phyloP scores from a whole-genome alignment of 2,329 filamentous ascomycete species.

The Cladosporium sphaerospermum region DNA sequence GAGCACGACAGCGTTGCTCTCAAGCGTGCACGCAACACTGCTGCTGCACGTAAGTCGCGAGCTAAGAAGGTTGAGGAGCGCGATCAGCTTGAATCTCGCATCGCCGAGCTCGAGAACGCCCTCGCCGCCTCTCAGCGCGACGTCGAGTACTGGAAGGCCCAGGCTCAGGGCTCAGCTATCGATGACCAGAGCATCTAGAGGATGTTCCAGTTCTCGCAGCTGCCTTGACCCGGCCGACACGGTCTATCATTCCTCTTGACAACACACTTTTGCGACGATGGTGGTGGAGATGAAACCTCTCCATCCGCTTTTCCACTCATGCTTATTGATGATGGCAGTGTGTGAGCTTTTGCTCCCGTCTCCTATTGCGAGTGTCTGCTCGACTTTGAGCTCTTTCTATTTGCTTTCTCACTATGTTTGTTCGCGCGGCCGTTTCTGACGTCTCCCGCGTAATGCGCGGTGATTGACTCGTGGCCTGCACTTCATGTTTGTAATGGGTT shows the following conservation, averaged over 20 bases:
- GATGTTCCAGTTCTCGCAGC: not conserved
- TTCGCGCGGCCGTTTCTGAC: constrained; percentile 34
- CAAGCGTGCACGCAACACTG: constrained; percentile 90
- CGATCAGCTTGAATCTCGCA: constrained; percentile 66
- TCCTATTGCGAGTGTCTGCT: constrained; percentile 8
- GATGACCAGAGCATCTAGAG: constrained; percentile 7
- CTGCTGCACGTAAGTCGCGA: constrained; percentile 88
- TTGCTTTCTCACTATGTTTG: constrained; percentile 12
- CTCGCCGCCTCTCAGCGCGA: constrained; percentile 20
- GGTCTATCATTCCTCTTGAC: not conserved
- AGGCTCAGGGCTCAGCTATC: constrained; percentile 9
- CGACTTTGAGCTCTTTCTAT: not conserved
- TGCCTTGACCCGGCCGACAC: not conserved
- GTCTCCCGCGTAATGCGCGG: constrained; percentile 7
- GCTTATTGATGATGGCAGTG: constrained; percentile 1
- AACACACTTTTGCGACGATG: constrained; percentile 9
- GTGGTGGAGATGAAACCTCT: constrained; percentile 1
- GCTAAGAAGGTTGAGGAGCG: constrained; percentile 75
- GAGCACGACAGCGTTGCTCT: constrained; percentile 67
- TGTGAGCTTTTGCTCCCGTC: constrained; percentile 1
- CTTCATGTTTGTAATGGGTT: constrained; percentile 4
- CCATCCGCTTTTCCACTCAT: not conserved
- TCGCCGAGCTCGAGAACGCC: constrained; percentile 45
- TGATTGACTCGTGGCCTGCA: constrained; percentile 12
- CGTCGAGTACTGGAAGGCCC: constrained; percentile 13